Evolutionary conservation across 2,329 filamentous ascomycete genomes (phyloP), one percentile per base, ranked within the genome.

Genomic region (Alternaria infectoria): DNA sequence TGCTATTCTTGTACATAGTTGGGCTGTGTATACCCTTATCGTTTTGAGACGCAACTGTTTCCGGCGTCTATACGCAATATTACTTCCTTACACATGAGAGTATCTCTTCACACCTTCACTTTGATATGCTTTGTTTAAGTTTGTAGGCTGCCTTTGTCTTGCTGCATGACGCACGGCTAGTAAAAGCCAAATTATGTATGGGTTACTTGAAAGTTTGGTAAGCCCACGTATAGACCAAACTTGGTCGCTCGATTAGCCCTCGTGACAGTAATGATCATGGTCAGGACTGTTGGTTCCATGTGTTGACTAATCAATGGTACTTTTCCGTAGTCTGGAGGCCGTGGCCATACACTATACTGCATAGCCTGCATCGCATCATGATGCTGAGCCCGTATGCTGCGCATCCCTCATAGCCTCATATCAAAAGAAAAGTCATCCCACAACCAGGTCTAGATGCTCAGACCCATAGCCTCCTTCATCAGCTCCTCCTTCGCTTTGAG

Each of bases 381-480:
- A 36, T 51, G 17, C 7, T 15, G 12, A 21, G 8, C 17, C 0
- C 0, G 43, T 45, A 12, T 45, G 43, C 17, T 21, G 43, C 43
- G 12, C 3, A 45, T 13, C 1, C 9, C 43, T 21, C 11, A 19
- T 45, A 1, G 10, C 17, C 19, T 40, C 36, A 40, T 40, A 17
- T 40, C 36, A 3, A 40, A 17, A 17, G 36, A 2, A 17, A 17
- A 3, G 2, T n/a, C n/a, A 40, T 4, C n/a, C 4, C 17, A 4
- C n/a, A 23, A 3, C 10, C 36, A 17, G 15, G 30, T 8, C 62
- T 59, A 74, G 5, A 74, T 69, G 30, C 47, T 72, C 51, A 62
- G 11, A 2, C 70, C 71, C 17, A 71, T 54, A 6, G 65, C 66
- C 32, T 72, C 69, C 57, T 54, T 73, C 57, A 71, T 67, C 46